Evolutionary conservation across 116 monocot genomes (phyloP).

Genomic region (Papilionanthe hybrid): DNA sequence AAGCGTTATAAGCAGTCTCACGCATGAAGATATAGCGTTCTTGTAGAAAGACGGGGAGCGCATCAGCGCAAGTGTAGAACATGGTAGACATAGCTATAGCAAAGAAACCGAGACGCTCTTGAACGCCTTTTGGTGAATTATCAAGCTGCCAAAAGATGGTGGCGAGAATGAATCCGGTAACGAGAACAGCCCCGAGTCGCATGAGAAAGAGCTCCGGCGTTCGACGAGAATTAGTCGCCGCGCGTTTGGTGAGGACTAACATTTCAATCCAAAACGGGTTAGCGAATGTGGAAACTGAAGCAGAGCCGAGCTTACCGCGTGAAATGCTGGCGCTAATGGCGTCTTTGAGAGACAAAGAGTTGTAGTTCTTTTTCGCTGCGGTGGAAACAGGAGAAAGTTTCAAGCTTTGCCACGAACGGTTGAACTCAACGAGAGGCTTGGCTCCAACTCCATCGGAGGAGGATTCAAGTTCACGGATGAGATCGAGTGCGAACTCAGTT

Average conservation of each 20-base stretch:
- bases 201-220: slow-evolving; percentile 56
- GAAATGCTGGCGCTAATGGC: slow-evolving; percentile 70
- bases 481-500: slow-evolving; percentile 74
- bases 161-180: slow-evolving; percentile 74
- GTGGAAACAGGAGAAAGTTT: background rate
- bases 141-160: slow-evolving; percentile 72
- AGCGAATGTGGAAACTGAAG: slow-evolving; percentile 38
- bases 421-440: slow-evolving; percentile 34
- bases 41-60: slow-evolving; percentile 79
- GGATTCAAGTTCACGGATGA: slow-evolving; percentile 58
- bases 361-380: background rate
- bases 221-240: slow-evolving; percentile 45
- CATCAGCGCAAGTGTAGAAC: slow-evolving; percentile 87
- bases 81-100: slow-evolving; percentile 84
- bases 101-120: slow-evolving; percentile 78
- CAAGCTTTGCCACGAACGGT: slow-evolving; percentile 22
- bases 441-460: slow-evolving; percentile 16
- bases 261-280: slow-evolving; percentile 75
- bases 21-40: slow-evolving; percentile 73
- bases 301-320: slow-evolving; percentile 65
- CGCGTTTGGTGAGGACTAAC: slow-evolving; percentile 37
- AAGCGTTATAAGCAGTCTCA: slow-evolving; percentile 82
- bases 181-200: slow-evolving; percentile 51
- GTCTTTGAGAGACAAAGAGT: slow-evolving; percentile 51
- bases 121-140: slow-evolving; percentile 51